Base-by-base conservation (phyloP, 345 rosid species). In the Combretum micranthum region DNA sequence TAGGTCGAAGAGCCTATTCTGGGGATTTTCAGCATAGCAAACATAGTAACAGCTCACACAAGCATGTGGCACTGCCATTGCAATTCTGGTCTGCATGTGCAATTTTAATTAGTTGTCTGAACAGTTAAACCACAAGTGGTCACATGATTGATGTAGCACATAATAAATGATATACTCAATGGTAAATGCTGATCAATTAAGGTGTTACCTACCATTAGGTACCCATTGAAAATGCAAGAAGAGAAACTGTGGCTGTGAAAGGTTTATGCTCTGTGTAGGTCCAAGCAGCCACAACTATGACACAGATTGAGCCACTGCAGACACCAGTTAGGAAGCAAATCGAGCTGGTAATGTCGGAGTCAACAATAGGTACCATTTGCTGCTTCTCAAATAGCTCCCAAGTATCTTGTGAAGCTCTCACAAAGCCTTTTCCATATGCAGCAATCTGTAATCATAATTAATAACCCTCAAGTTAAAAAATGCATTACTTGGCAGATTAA, bases 11-110 rank as follows among this genome's bases (percentile, higher is more conserved):
- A 94, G 62, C 68, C 87, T 77, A 75, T 65, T 85, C 0, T 75
- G 77, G 1, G 97, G 87, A 70, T 80, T 94, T 56, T 90, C 97
- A 0, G 99, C 95, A 19, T 87, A 94, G 82, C 97, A 94, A 13
- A 73, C 85, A 61, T 90, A 90, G 81, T 87, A 94, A 69, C 99
- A 85, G 70, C 93, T 79, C 76, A 87, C 95, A 54, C 96, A 94
- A 42, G 97, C 99, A 42, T 87, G 93, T 12, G 96, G 97, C 78
- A 90, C 45, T 70, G 96, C 97, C 99, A 90, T 94, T 14, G 97
- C 81, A 48, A 94, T 94, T 82, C 97, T 86, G 0, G 95, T 84
- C 97, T 92, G 93, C 13, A 39, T 9, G 44, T 18, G 20, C 48
- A 19, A 62, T 44, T 52, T 47, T 47, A 60, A 43, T 42, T 44